phyloP scores from a whole-genome alignment of 768 basidiomycete species.

The Kwoniella dejecticola region DNA sequence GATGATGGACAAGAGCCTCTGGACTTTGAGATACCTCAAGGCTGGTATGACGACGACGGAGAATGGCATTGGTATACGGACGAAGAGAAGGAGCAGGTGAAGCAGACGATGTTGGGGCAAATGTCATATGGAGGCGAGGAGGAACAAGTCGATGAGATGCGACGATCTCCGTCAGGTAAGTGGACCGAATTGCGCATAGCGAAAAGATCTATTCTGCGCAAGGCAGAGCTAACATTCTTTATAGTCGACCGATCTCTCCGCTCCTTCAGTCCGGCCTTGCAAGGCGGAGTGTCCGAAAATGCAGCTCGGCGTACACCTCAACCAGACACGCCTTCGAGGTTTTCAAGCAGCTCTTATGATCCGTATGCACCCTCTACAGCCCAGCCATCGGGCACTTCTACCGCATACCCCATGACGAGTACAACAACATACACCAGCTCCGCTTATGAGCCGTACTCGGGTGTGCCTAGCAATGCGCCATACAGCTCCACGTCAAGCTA shows the following conservation, averaged over 20 bases:
- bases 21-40: slow-evolving; percentile 48
- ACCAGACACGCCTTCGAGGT: slow-evolving; percentile 24
- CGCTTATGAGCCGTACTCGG: slow-evolving; percentile 20
- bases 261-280: slow-evolving; percentile 14
- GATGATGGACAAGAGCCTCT: slow-evolving; percentile 36
- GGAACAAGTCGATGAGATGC: background rate
- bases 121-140: background rate
- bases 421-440: slow-evolving; percentile 10
- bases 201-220: background rate
- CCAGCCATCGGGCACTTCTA: background rate
- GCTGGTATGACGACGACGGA: slow-evolving; percentile 53
- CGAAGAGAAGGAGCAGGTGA: slow-evolving; percentile 48
- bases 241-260: slow-evolving; percentile 5
- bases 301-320: slow-evolving; percentile 46
- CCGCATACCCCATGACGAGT: background rate
- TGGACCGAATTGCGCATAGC: background rate
- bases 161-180: slow-evolving; percentile 8
- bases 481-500: slow-evolving; percentile 17
- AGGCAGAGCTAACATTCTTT: background rate
- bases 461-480: slow-evolving; percentile 11
- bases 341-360: slow-evolving; percentile 23
- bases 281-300: slow-evolving; percentile 32
- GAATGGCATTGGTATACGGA: slow-evolving; percentile 53
- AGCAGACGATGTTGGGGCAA: slow-evolving; percentile 29
- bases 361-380: slow-evolving; percentile 29